phyloP scores from a whole-genome alignment of 73 alveolate genomes.

The Blepharisma japonicum region DNA sequence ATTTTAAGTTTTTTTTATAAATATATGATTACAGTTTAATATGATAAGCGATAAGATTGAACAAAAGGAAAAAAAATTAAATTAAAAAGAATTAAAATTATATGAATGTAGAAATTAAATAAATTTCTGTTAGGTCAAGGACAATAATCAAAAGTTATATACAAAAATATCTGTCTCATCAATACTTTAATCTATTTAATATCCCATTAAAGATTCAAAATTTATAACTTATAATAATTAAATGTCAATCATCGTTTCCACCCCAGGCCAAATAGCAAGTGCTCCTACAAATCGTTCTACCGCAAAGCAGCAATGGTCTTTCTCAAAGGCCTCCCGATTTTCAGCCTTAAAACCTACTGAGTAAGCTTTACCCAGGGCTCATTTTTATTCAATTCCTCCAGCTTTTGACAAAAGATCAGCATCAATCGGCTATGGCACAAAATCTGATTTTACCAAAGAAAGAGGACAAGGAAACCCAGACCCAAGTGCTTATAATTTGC shows the following conservation, averaged over 20 bases:
- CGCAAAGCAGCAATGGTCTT: conserved; percentile 50
- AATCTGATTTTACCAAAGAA: conserved; percentile 30
- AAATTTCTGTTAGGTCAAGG: no score
- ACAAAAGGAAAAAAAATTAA: no score
- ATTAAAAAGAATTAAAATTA: no score
- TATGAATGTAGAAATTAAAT: no score
- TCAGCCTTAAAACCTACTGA: neutral
- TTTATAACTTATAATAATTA: neutral
- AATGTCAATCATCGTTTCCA: neutral
- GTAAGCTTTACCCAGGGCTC: neutral
- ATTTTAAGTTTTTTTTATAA: no score
- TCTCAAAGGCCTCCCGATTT: conserved; percentile 55
- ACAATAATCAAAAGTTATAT: no score
- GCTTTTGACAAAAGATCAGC: conserved; percentile 40
- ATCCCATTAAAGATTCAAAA: no score
- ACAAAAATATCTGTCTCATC: no score
- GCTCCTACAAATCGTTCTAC: conserved; percentile 43
- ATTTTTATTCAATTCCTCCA: conserved; percentile 51
- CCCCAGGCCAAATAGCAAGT: conserved; percentile 11
- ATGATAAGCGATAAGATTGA: no score
- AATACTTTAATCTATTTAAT: no score
- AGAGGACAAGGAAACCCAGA: conserved; percentile 14
- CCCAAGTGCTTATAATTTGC: neutral
- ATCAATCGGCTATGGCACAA: conserved; percentile 58
- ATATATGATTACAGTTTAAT: no score